A percentile compares a stretch with the other conserved stretches of the same genome.
These are phyloP conservation scores for Tylopilus vinaceipallidus DNA, from an alignment of 768 basidiomycete species.

Conservation along the genomic window DNA sequence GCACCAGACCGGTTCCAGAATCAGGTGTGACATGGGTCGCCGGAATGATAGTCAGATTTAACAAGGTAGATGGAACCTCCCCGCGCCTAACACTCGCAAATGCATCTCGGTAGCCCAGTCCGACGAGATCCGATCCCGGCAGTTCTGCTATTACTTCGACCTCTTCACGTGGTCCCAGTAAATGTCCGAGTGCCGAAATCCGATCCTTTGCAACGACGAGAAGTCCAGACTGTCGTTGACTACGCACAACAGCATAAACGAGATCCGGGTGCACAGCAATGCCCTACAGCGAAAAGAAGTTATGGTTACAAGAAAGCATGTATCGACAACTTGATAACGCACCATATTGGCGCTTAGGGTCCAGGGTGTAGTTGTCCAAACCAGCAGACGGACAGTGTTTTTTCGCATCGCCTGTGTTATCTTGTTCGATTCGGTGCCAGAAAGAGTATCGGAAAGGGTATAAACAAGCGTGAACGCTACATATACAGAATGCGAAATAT, in stretches of 20 bases:
- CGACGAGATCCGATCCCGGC: conserved; percentile 50
- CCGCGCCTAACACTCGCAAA: conserved; percentile 42
- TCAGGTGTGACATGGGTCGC: conserved; percentile 78
- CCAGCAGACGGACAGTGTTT: conserved; percentile 53
- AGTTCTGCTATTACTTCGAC: conserved; percentile 22
- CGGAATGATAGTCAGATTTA: conserved; percentile 49
- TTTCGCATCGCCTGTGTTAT: conserved; percentile 34
- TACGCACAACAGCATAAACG: conserved; percentile 55
- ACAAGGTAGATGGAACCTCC: background rate
- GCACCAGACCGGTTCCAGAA: conserved; percentile 95
- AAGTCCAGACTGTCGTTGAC: conserved; percentile 25
- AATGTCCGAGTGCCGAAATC: conserved; percentile 33
- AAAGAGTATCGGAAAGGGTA: conserved; percentile 9
- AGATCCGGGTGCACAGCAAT: conserved; percentile 81
- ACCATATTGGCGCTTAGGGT: conserved; percentile 96
- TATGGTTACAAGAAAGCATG: background rate
- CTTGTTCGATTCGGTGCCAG: conserved; percentile 11
- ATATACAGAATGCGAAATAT: conserved; percentile 85
- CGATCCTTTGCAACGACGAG: conserved; percentile 55
- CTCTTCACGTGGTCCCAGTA: conserved; percentile 23
- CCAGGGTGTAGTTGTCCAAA: conserved; percentile 99
- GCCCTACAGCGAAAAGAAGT: conserved; percentile 49
- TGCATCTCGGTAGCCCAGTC: conserved; percentile 55
- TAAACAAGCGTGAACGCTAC: conserved; percentile 69
- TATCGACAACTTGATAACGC: conserved; percentile 16